A percentile compares a stretch with the other conserved stretches of the same genome.
Conservation (phyloP, 768 basidiomycete species). For the Lanmaoa rubissima region DNA sequence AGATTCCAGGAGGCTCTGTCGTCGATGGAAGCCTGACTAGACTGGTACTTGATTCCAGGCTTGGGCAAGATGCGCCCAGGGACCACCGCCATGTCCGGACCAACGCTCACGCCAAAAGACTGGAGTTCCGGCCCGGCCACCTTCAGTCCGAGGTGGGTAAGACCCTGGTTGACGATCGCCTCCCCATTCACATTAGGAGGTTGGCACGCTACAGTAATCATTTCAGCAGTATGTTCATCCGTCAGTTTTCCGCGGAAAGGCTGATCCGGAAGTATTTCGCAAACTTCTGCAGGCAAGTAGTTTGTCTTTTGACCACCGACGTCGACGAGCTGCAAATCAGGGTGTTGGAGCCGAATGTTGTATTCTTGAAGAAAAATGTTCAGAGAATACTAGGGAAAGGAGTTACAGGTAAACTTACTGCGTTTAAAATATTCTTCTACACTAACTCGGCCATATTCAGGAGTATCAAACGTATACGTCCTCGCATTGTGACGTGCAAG, state of each 20-base stretch:
- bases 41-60: conserved; percentile 42
- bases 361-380: conserved; percentile 39
- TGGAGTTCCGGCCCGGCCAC: conserved; percentile 34
- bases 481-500: conserved; percentile 42
- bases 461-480: conserved; percentile 40
- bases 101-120: conserved; percentile 46
- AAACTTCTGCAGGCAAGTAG: conserved; percentile 47
- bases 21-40: conserved; percentile 35
- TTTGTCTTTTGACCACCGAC: conserved; percentile 45
- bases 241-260: conserved; percentile 50
- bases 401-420: conserved; percentile 35
- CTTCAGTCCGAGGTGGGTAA: conserved; percentile 42
- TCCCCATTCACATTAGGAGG: conserved; percentile 48
- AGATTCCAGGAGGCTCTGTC: conserved; percentile 54
- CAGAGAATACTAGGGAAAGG: not conserved
- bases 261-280: conserved; percentile 44
- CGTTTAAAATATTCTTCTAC: conserved; percentile 48
- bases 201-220: conserved; percentile 51
- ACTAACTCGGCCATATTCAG: conserved; percentile 40
- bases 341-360: conserved; percentile 35
- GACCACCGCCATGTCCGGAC: conserved; percentile 51
- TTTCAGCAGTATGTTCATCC: conserved; percentile 49
- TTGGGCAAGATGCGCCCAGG: conserved; percentile 50
- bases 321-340: conserved; percentile 45
- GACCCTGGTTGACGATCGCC: conserved; percentile 43